These are phyloP conservation scores for Salix brachista DNA, from an alignment of 345 rosid genomes.

Conservation along the genomic window DNA sequence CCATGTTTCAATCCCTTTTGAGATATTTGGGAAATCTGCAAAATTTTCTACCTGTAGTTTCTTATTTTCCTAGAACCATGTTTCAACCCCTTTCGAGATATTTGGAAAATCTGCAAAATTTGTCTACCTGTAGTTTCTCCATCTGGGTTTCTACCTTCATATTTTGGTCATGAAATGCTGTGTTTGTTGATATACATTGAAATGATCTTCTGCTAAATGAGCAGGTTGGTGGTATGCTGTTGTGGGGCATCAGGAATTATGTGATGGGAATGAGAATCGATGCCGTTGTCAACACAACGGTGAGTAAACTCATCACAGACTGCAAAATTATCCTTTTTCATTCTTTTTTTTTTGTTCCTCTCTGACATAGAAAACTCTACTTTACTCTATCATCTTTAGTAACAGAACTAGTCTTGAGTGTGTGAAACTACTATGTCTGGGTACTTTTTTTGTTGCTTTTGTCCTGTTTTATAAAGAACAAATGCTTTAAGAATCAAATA, in stretches of 20 bases:
- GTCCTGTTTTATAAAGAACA: neutral
- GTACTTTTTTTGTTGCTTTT: neutral
- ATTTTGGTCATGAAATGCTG: neutral
- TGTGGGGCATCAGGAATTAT: slow-evolving; percentile 81
- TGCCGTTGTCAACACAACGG: slow-evolving; percentile 65
- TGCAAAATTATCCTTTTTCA: neutral
- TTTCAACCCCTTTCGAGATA: neutral
- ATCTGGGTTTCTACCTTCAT: neutral
- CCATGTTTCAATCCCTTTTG: neutral
- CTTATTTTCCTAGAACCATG: neutral
- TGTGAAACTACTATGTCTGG: neutral
- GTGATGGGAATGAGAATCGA: slow-evolving; percentile 61
- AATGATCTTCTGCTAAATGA: neutral
- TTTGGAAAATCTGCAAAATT: neutral
- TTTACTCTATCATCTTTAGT: neutral
- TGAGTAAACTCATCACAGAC: slow-evolving; percentile 15
- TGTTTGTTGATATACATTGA: neutral
- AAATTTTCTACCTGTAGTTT: neutral
- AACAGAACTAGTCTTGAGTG: neutral
- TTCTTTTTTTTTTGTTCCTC: neutral
- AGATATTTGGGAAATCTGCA: neutral
- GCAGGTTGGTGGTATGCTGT: slow-evolving; percentile 98
- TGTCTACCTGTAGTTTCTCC: neutral
- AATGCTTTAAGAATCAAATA: neutral
- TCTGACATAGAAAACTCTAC: neutral